phyloP scores from a whole-genome alignment of 257 asterid species.

The Plantago ovata region DNA sequence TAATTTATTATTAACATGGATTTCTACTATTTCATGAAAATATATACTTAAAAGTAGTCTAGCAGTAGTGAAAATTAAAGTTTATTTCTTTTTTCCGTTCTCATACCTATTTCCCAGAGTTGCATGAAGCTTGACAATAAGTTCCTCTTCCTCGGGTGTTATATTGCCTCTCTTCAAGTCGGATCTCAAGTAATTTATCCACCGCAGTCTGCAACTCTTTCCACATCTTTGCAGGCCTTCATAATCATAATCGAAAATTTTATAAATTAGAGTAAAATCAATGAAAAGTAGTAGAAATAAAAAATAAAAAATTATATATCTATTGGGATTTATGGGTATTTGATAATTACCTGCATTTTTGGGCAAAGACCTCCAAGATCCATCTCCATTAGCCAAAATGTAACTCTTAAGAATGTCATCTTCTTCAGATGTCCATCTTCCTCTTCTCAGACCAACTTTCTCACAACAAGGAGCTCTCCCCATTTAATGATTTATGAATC shows the following conservation, averaged over 20 bases:
- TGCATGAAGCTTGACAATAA: constrained; percentile 62
- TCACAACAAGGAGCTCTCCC: constrained; percentile 93
- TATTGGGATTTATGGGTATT: not conserved
- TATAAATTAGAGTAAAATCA: too few relatives aligned
- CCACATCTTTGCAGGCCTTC: constrained; percentile 79
- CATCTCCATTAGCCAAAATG: constrained; percentile 69
- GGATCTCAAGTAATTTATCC: constrained; percentile 85
- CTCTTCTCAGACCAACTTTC: constrained; percentile 72
- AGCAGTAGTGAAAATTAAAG: too few relatives aligned
- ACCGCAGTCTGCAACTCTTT: constrained; percentile 82
- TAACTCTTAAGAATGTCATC: constrained; percentile 58
- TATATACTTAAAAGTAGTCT: too few relatives aligned
- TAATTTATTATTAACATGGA: too few relatives aligned
- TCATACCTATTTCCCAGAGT: constrained; percentile 74
- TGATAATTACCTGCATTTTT: constrained; percentile 66
- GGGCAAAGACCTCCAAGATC: constrained; percentile 87
- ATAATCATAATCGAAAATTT: not conserved
- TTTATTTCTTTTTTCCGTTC: not conserved
- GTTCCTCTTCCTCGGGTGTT: constrained; percentile 55
- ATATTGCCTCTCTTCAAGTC: constrained; percentile 84
- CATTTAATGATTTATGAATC: too few relatives aligned
- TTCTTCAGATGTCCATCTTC: constrained; percentile 89
- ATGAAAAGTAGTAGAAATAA: too few relatives aligned
- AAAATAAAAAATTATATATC: not conserved
- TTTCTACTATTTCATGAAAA: not conserved